Evolutionary conservation across 2,329 filamentous ascomycete genomes (phyloP), one percentile per base, ranked within the genome.

Genomic region (Colletotrichum liaoningense): DNA sequence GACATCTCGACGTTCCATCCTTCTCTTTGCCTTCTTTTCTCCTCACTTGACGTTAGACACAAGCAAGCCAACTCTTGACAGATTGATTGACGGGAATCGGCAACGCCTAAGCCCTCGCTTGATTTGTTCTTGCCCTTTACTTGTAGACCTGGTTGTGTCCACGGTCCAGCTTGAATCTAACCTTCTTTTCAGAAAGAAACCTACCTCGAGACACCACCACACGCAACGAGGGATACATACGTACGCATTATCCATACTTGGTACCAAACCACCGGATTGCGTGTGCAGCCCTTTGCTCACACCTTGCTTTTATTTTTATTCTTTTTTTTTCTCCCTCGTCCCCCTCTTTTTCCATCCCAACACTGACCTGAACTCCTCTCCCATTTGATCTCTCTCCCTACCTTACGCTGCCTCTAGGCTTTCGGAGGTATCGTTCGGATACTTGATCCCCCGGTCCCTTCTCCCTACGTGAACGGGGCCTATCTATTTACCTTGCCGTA

Each of bases 291-390:
- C 30, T 46, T 54, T 35, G 22, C 60, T 63, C 60, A 54, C n/a
- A 52, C n/a, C 12, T 56, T 33, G 35, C 28, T 46, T 26, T 49
- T 57, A n/a, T 33, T 26, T 26, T 6, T 68, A 14, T 60, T 49
- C n/a, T 7, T 35, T 19, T 30, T 30, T 49, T 30, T 30, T 49
- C 22, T n/a, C n/a, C 26, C 62, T 70, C 67, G 11, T 42, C 46
- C 49, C 42, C 19, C 19, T 42, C 42, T 49, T 49, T 42, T 30
- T 73, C 60, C 60, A 26, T 71, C 71, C 56, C 71, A 73, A 60
- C 67, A 35, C 14, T 54, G 28, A 52, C 30, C 28, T 63, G 46
- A 19, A 38, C 24, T 58, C 11, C 30, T 35, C 9, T 28, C 54
- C n/a, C 52, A 54, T 55, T 26, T 49, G 19, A 49, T 22, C 42